phyloP scores from a whole-genome alignment of 768 basidiomycete genomes.

The Lactarius deliciosus region DNA sequence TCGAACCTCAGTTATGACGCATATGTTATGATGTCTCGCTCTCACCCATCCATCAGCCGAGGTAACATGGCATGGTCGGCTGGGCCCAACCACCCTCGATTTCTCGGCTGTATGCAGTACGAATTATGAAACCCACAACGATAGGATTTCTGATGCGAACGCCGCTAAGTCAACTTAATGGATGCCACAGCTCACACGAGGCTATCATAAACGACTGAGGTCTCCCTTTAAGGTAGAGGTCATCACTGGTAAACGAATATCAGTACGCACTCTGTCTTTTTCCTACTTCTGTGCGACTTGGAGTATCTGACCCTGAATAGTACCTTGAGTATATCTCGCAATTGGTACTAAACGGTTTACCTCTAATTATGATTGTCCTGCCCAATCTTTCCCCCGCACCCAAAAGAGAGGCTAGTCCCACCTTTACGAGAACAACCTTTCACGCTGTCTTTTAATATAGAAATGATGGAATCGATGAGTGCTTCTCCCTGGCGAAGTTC shows the following conservation, averaged over 20 bases:
- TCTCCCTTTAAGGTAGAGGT: neutral
- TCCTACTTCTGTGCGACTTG: neutral
- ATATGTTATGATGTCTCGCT: neutral
- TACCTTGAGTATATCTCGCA: neutral
- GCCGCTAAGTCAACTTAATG: neutral
- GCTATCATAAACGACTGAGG: neutral
- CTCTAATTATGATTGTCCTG: neutral
- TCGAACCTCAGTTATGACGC: neutral
- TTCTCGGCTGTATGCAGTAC: neutral
- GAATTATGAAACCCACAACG: neutral
- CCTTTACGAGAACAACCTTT: neutral
- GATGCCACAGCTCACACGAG: neutral
- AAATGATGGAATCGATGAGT: neutral
- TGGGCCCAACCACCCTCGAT: neutral
- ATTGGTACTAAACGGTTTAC: neutral
- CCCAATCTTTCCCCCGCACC: neutral
- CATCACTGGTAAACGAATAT: neutral
- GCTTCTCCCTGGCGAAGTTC: conserved; percentile 11
- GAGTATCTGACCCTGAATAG: neutral
- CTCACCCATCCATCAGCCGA: neutral
- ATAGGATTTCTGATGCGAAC: neutral
- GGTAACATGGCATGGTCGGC: neutral
- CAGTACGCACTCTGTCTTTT: neutral
- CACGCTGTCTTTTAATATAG: neutral
- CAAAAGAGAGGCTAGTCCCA: neutral